Conservation (phyloP, 2,329 filamentous ascomycete species). For the Rutstroemia sp. region DNA sequence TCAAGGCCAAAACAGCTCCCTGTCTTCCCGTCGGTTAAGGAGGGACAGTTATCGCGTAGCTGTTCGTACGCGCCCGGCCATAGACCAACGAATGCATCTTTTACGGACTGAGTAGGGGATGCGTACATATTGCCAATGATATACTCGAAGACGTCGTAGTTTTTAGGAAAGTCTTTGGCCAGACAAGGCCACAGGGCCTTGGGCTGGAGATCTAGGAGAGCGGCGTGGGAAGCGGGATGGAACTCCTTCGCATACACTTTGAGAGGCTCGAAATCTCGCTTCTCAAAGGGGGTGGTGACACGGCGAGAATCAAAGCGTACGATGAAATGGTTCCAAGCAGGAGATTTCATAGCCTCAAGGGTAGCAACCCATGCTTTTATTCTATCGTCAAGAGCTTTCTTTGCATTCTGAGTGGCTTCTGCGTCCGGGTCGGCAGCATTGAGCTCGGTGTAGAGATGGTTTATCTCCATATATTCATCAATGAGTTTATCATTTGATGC, state of each 20-base stretch:
- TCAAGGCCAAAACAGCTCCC: conserved; percentile 38
- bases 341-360: background rate
- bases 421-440: background rate
- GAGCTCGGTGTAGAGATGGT: background rate
- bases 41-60: conserved; percentile 41
- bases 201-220: conserved; percentile 62
- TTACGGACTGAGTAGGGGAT: conserved; percentile 31
- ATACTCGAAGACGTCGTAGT: conserved; percentile 46
- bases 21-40: conserved; percentile 38
- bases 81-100: conserved; percentile 42
- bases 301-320: background rate
- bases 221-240: conserved; percentile 50
- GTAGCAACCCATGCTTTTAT: background rate
- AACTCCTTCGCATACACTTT: conserved; percentile 52
- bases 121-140: conserved; percentile 38
- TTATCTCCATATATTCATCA: background rate
- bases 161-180: conserved; percentile 30
- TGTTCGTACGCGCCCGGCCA: conserved; percentile 53
- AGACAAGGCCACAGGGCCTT: conserved; percentile 42
- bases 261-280: conserved; percentile 62
- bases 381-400: background rate
- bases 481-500: background rate
- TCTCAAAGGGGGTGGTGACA: background rate
- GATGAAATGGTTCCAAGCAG: background rate
- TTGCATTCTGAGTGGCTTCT: background rate